phyloP scores from a whole-genome alignment of 2,329 filamentous ascomycete species.

The Colletotrichum chrysophilum region DNA sequence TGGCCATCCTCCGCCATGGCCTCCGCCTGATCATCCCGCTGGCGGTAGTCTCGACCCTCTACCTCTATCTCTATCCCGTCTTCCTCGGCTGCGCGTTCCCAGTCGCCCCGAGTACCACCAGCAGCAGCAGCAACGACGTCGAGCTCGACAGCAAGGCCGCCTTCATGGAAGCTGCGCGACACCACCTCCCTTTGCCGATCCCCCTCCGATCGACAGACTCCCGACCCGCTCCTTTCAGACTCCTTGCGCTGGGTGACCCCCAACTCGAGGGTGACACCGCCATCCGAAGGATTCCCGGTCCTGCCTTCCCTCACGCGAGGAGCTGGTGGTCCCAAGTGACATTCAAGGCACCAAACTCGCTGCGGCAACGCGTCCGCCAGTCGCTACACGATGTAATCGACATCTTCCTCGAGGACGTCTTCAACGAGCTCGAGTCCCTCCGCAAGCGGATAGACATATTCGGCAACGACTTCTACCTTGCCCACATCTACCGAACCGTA shows the following conservation, averaged over 20 bases:
- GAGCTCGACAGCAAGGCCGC: conserved; percentile 28
- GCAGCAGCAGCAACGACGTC: conserved; percentile 1
- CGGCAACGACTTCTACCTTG: conserved; percentile 94
- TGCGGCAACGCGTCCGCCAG: conserved; percentile 58
- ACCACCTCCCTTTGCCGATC: conserved; percentile 28
- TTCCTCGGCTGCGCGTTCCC: conserved; percentile 85
- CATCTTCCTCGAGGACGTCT: conserved; percentile 71
- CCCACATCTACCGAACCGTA: conserved; percentile 86
- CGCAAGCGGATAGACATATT: conserved; percentile 87
- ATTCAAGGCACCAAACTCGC: conserved; percentile 50
- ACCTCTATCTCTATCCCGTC: conserved; percentile 87
- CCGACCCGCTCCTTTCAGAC: conserved; percentile 74
- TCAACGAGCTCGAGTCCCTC: conserved; percentile 66
- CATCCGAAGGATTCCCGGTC: conserved; percentile 65
- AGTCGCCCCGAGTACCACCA: conserved; percentile 37
- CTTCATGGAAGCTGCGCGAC: conserved; percentile 42
- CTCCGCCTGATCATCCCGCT: conserved; percentile 66
- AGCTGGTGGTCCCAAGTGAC: conserved; percentile 52
- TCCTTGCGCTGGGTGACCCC: conserved; percentile 88
- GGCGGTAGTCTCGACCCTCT: conserved; percentile 72
- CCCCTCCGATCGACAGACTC: conserved; percentile 29
- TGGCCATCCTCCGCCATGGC: conserved; percentile 60
- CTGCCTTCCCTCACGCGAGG: conserved; percentile 58
- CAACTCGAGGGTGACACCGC: conserved; percentile 93
- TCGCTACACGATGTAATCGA: conserved; percentile 65